These are phyloP conservation scores for Cryptosporidium bovis DNA, from an alignment of 169 alveolate genomes.

Conservation along the genomic window DNA sequence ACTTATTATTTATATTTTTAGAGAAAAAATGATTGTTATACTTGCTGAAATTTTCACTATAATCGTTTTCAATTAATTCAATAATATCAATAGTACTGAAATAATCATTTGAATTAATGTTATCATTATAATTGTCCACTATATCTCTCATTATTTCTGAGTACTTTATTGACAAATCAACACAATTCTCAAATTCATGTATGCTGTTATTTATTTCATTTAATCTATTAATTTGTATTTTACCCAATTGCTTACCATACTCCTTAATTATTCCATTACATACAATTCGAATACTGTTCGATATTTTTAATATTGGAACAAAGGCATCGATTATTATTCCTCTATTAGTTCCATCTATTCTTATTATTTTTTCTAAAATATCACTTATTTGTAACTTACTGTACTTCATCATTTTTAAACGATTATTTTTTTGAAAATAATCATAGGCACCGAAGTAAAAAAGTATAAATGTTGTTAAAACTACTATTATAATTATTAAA, in stretches of 20 bases:
- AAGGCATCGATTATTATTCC: background rate
- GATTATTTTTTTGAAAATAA: slow-evolving; percentile 43
- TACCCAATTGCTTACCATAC: background rate
- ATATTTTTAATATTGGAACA: slow-evolving; percentile 28
- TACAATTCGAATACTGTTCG: background rate
- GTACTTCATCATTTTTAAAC: slow-evolving; percentile 1
- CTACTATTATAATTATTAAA: background rate
- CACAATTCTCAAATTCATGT: slow-evolving; percentile 29
- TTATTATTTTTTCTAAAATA: background rate
- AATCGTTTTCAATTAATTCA: slow-evolving; percentile 21
- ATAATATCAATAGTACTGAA: background rate
- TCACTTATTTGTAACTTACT: slow-evolving; percentile 26
- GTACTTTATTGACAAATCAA: slow-evolving; percentile 1
- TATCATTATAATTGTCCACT: background rate
- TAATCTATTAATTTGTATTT: background rate
- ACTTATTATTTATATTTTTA: slow-evolving; percentile 10
- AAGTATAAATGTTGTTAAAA: background rate
- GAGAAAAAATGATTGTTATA: slow-evolving; percentile 20
- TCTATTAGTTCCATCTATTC: slow-evolving; percentile 9
- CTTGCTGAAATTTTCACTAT: background rate
- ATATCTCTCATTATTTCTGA: slow-evolving; percentile 15
- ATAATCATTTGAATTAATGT: background rate
- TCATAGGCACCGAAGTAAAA: slow-evolving; percentile 50
- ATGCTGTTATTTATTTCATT: background rate
- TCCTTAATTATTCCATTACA: slow-evolving; percentile 20